phyloP scores from a whole-genome alignment of 768 basidiomycete species.

The Podaxis sp. region DNA sequence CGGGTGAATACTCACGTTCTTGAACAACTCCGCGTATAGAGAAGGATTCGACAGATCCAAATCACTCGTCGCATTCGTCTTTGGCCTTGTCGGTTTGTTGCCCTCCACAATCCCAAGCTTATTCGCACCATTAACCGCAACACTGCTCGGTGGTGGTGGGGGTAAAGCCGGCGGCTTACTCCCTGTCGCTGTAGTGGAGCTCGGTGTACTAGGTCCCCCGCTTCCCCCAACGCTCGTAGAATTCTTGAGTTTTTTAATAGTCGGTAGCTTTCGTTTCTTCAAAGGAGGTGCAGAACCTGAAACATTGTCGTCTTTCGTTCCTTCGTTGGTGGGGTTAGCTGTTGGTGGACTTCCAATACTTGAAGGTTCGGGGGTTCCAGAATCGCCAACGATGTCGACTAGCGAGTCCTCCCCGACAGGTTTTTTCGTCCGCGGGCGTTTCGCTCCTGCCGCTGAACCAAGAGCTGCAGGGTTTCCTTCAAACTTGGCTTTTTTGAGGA shows the following conservation, averaged over 20 bases:
- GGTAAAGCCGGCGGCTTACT: slow-evolving; percentile 20
- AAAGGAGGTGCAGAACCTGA: slow-evolving; percentile 21
- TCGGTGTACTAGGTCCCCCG: slow-evolving; percentile 19
- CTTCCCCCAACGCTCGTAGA: slow-evolving; percentile 25
- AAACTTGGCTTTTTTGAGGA: slow-evolving; percentile 11
- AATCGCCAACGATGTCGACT: slow-evolving; percentile 35
- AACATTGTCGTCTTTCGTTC: slow-evolving; percentile 2
- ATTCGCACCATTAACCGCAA: slow-evolving; percentile 20
- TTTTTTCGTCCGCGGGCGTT: slow-evolving; percentile 27
- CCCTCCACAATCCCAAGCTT: slow-evolving; percentile 29
- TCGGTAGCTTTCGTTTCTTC: slow-evolving; percentile 67
- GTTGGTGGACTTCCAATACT: slow-evolving; percentile 1
- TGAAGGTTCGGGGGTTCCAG: slow-evolving; percentile 27
- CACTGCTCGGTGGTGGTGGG: neutral
- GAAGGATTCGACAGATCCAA: slow-evolving; percentile 61
- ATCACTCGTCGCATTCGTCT: slow-evolving; percentile 45
- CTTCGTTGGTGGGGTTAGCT: neutral
- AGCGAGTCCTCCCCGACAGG: slow-evolving; percentile 31
- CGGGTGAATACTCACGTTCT: slow-evolving; percentile 37
- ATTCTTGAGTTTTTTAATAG: slow-evolving; percentile 66
- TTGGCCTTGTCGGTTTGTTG: slow-evolving; percentile 24
- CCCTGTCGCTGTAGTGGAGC: slow-evolving; percentile 21
- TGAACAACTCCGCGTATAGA: slow-evolving; percentile 67
- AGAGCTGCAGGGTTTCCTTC: slow-evolving; percentile 9
- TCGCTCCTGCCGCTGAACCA: slow-evolving; percentile 20